Conservation (phyloP, 495 filamentous ascomycete species). For the Parachaetomium inaequale region DNA sequence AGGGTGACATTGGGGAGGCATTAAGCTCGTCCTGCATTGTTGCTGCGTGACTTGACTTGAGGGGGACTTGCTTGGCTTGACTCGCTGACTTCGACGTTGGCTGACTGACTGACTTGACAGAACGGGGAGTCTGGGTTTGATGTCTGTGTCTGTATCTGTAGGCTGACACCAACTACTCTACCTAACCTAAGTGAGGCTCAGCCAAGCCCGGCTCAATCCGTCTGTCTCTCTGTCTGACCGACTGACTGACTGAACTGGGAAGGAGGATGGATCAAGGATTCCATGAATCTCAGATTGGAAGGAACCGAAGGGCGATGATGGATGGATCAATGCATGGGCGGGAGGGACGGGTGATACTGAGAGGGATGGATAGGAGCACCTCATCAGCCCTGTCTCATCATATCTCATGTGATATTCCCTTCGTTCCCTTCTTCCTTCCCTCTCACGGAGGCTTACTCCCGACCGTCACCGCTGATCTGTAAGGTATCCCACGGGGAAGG, state of each 20-base stretch:
- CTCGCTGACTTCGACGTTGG: too few relatives aligned
- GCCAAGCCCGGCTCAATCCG: too few relatives aligned
- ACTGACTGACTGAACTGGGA: neutral
- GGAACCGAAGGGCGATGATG: neutral
- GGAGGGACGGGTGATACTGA: neutral
- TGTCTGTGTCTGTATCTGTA: too few relatives aligned
- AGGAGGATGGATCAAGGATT: neutral
- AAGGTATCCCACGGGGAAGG: neutral
- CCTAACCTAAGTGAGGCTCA: too few relatives aligned
- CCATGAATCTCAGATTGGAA: neutral
- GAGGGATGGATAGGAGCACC: neutral
- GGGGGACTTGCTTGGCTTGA: too few relatives aligned
- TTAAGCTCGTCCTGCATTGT: neutral
- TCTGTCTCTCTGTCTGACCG: too few relatives aligned
- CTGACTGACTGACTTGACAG: neutral
- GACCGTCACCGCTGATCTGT: neutral
- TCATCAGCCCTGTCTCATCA: slow-evolving; percentile 14
- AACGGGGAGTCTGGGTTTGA: too few relatives aligned
- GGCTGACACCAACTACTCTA: too few relatives aligned
- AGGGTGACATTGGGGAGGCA: neutral
- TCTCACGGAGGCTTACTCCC: neutral
- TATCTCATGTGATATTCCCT: slow-evolving; percentile 2
- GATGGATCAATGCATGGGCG: too few relatives aligned
- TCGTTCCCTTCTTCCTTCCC: slow-evolving; percentile 4
- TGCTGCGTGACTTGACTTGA: too few relatives aligned